These are phyloP conservation scores for Diplodia mutila DNA, from an alignment of 2,329 filamentous ascomycete genomes.

Conservation along the genomic window DNA sequence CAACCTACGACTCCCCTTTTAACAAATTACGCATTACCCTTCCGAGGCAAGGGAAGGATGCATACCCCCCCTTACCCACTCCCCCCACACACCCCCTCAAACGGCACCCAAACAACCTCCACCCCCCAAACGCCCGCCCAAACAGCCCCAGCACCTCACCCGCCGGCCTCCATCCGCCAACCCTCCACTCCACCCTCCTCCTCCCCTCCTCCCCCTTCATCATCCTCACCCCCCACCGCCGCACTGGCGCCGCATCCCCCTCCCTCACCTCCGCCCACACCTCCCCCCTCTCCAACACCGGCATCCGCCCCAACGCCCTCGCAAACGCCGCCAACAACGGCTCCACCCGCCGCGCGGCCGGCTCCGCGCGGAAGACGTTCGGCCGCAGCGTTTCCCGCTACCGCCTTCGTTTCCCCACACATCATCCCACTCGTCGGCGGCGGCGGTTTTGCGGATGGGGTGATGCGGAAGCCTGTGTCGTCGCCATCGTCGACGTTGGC, in stretches of 20 bases:
- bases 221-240: too few species aligned
- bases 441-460: not conserved
- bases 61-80: too few species aligned
- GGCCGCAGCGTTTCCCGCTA: too few species aligned
- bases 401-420: not conserved
- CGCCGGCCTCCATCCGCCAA: not conserved
- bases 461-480: not conserved
- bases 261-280: not conserved
- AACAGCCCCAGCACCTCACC: not conserved
- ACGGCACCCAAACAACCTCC: not conserved
- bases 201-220: too few species aligned
- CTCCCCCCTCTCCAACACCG: not conserved
- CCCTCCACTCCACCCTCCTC: not conserved
- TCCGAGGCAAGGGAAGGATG: too few species aligned
- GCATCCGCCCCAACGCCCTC: not conserved
- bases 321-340: not conserved
- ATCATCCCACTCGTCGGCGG: not conserved
- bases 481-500: too few species aligned
- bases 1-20: not conserved
- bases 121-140: not conserved
- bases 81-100: too few species aligned
- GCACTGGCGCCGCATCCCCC: too few species aligned
- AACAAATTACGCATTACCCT: too few species aligned
- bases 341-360: too few species aligned
- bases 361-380: too few species aligned